Percentiles rank a stretch among this genome's conserved stretches.
phyloP scores from a whole-genome alignment of 2,329 filamentous ascomycete species.

The Claviceps sp. region DNA sequence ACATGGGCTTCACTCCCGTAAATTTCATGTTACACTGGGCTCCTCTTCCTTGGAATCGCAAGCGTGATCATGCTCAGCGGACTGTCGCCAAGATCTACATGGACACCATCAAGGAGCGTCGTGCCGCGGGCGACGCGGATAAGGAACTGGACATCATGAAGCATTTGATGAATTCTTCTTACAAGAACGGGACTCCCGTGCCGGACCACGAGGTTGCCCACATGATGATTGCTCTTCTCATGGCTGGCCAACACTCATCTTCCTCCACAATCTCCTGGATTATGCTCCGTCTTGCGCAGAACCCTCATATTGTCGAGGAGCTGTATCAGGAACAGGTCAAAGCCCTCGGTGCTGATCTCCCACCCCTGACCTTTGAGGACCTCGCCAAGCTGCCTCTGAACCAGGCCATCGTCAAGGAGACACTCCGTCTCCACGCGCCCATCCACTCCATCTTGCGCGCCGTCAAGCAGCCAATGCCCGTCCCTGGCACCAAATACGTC shows the following conservation, averaged over 20 bases:
- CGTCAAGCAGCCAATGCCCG: slow-evolving; percentile 75
- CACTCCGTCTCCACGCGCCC: slow-evolving; percentile 76
- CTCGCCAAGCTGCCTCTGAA: slow-evolving; percentile 70
- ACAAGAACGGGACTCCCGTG: slow-evolving; percentile 70
- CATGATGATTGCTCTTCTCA: slow-evolving; percentile 88
- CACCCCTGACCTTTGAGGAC: slow-evolving; percentile 62
- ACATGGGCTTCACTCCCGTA: slow-evolving; percentile 79
- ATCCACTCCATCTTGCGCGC: slow-evolving; percentile 93
- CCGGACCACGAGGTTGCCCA: slow-evolving; percentile 77
- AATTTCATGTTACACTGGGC: slow-evolving; percentile 88
- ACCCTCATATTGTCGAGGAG: slow-evolving; percentile 66
- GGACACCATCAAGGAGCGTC: slow-evolving; percentile 64
- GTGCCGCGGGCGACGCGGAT: slow-evolving; percentile 35
- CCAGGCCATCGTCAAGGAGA: slow-evolving; percentile 79
- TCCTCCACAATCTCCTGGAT: slow-evolving; percentile 79
- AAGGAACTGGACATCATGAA: slow-evolving; percentile 67
- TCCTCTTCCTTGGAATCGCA: slow-evolving; percentile 76
- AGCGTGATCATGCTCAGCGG: slow-evolving; percentile 64
- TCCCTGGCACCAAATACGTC: slow-evolving; percentile 70
- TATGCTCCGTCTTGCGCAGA: slow-evolving; percentile 63
- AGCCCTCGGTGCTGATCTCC: slow-evolving; percentile 60
- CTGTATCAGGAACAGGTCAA: slow-evolving; percentile 70
- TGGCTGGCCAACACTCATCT: slow-evolving; percentile 85
- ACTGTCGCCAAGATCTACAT: slow-evolving; percentile 74
- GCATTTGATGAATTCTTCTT: slow-evolving; percentile 73